Evolutionary conservation across 768 basidiomycete genomes (phyloP).

Genomic region (Dacryopinax spathularia): DNA sequence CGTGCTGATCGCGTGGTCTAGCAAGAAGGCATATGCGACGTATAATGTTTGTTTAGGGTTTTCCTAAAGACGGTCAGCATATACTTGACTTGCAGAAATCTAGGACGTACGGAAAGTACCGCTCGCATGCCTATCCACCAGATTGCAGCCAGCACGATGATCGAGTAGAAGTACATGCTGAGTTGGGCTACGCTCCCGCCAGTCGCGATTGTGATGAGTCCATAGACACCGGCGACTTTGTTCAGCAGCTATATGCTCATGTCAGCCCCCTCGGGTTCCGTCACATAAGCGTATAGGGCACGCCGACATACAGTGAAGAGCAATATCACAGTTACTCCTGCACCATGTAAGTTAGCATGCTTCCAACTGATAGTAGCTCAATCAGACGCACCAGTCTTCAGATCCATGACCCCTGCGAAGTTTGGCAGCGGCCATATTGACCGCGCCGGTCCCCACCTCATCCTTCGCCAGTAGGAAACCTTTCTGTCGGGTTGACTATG

Average conservation of each 20-base stretch:
- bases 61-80: constrained; percentile 45
- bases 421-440: constrained; percentile 49
- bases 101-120: constrained; percentile 58
- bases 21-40: constrained; percentile 81
- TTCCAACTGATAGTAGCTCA: neutral
- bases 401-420: constrained; percentile 75
- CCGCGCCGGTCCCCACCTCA: neutral
- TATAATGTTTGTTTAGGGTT: constrained; percentile 69
- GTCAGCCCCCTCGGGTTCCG: constrained; percentile 13
- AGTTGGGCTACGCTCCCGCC: constrained; percentile 79
- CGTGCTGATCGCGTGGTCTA: constrained; percentile 83
- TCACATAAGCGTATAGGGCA: neutral
- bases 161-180: constrained; percentile 86
- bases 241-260: constrained; percentile 56
- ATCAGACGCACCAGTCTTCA: constrained; percentile 55
- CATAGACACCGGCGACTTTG: constrained; percentile 96
- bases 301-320: constrained; percentile 64
- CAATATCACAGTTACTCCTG: constrained; percentile 65
- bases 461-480: neutral
- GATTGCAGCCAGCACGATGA: constrained; percentile 60
- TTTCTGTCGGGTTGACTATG: neutral
- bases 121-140: constrained; percentile 68
- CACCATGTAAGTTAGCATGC: neutral
- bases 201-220: constrained; percentile 77
- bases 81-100: neutral